Base-by-base conservation (phyloP, 306 rosid species). In the Trifolium fragiferum region DNA sequence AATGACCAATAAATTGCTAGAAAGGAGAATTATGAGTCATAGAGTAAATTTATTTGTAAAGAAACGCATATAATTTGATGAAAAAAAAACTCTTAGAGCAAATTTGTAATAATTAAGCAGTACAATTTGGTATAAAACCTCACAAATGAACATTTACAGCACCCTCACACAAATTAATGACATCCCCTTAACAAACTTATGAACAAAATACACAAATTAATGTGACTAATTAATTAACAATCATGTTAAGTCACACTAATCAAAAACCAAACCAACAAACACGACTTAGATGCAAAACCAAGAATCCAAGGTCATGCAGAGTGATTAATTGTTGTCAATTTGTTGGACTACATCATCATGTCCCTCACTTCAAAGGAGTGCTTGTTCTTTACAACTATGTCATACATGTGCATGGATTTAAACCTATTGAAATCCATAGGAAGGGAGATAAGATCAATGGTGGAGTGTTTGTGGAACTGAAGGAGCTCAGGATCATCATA, bases 391-490 rank as follows among this genome's bases (percentile, higher is more conserved):
- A 95, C 98, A 21, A 95, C 99, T 50, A 95, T 89, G 77, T 95
- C 99, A 35, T 76, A 95, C 99, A 95, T 95, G 82, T 92, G 98
- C 90, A 92, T 86, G 87, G 96, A 84, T 85, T 84, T 95, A 83
- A 95, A 85, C 80, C 49, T 86, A 84, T 35, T 75, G 82, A 95
- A 95, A 41, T 95, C 99, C 50, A 73, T 80, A 0, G 98, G 99
- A n/a, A 95, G 96, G 10, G 99, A 92, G 78, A 95, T 90, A 40
- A 95, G 93, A 71, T 92, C 89, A 8, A 89, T 87, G 8, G 98
- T 91, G 51, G 89, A 86, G 25, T 87, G 78, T 78, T 90, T 95
- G 79, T 95, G 99, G 84, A 83, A 95, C 80, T 92, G 99, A 21
- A 92, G 89, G 2, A 92, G 82, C 51, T 95, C 93, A 0, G 97